These are phyloP conservation scores for Phytopythium delawarense DNA, from an alignment of 352 stramenopile species.

Conservation along the genomic window DNA sequence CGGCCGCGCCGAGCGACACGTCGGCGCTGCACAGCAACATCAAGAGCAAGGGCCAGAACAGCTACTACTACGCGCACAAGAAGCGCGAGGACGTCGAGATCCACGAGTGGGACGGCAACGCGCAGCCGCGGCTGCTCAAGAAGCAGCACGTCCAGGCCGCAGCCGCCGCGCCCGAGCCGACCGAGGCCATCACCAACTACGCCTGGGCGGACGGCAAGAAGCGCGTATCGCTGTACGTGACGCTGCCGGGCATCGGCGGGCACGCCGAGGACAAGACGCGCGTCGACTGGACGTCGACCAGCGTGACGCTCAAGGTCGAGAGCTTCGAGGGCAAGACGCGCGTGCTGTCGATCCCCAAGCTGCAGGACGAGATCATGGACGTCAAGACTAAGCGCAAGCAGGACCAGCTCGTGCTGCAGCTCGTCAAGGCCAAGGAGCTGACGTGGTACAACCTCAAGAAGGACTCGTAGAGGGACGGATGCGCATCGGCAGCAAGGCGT, in stretches of 20 bases:
- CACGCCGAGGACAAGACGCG: conserved; percentile 59
- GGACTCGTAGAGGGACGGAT: conserved; percentile 31
- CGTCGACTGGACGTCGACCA: conserved; percentile 62
- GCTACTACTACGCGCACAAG: conserved; percentile 89
- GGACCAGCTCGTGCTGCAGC: conserved; percentile 72
- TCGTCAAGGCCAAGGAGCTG: conserved; percentile 76
- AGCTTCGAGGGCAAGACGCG: conserved; percentile 70
- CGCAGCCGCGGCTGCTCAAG: conserved; percentile 72
- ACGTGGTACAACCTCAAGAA: conserved; percentile 86
- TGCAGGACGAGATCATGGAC: conserved; percentile 81
- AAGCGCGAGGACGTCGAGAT: conserved; percentile 74
- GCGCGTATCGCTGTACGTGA: conserved; percentile 73
- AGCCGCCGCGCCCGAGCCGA: conserved; percentile 28
- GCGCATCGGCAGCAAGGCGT: not conserved
- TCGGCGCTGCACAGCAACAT: conserved; percentile 84
- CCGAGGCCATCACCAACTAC: conserved; percentile 70
- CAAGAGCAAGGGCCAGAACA: conserved; percentile 77
- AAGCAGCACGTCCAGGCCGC: conserved; percentile 26
- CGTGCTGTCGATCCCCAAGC: conserved; percentile 55
- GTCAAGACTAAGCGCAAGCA: conserved; percentile 77
- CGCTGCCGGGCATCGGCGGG: conserved; percentile 51
- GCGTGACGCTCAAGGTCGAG: conserved; percentile 54
- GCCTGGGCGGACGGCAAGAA: conserved; percentile 83
- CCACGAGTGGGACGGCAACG: conserved; percentile 81
- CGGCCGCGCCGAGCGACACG: conserved; percentile 7